Base-by-base conservation (phyloP, 352 stramenopile genomes). In the Sclerospora graminicola region DNA sequence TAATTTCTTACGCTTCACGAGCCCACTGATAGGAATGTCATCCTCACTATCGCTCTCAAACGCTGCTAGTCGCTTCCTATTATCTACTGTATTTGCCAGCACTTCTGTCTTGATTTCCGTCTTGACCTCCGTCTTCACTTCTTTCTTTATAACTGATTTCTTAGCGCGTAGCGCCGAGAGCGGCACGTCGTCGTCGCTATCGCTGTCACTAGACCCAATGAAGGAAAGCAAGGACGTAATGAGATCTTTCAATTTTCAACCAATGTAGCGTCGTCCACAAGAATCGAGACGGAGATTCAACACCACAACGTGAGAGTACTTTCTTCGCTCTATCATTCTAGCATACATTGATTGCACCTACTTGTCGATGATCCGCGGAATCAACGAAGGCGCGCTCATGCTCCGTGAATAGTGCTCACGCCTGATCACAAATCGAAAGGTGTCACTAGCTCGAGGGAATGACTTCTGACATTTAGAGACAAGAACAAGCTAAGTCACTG, bases 171-270 rank as follows among this genome's bases (percentile, higher is more conserved):
- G 45, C 35, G 79, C 64, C n/a, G 77, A 78, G 29, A 92, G 60
- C 41, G 80, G 80, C 1, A 89, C 44, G 48, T 91, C 73, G 51
- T 88, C 77, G 48, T 89, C 80, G 48, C 77, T 88, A 48, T 87
- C 74, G 38, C 71, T 85, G 41, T 80, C 72, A 48, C 71, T 82
- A 32, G 44, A 33, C 8, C n/a, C n/a, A n/a, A n/a, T n/a, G n/a
- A n/a, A n/a, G n/a, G 35, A 13, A 45, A 13, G 31, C 44, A 9
- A 16, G 3, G 23, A 43, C 28, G n/a, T 6, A 8, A 46, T 66
- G 37, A 70, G 57, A 59, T 60, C 46, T 59, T 66, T 14, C 31
- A 32, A n/a, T 41, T 56, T 60, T 26, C 27, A 2, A n/a, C n/a
- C 36, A 14, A 0, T 16, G 2, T 48, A 44, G 29, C 34, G 18